Conservation (phyloP, 306 rosid species). For the Albizia julibrissin region DNA sequence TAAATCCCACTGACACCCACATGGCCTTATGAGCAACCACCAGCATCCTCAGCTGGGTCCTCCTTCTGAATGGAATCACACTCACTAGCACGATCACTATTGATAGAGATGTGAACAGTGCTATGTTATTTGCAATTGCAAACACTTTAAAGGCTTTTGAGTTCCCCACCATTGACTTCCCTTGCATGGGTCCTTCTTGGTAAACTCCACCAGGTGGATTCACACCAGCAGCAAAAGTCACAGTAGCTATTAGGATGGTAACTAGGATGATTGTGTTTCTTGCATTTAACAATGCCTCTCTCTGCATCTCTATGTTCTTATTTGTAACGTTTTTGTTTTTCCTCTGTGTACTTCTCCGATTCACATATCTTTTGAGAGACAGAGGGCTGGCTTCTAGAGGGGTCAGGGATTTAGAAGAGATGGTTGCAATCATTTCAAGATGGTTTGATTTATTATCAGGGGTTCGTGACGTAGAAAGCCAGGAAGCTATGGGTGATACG, state of each 20-base stretch:
- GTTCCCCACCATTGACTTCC: constrained; percentile 44
- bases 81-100: constrained; percentile 73
- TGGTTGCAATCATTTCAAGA: too few species aligned
- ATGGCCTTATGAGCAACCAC: constrained; percentile 57
- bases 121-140: constrained; percentile 53
- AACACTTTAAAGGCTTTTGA: constrained; percentile 65
- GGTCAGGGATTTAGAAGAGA: constrained; percentile 35
- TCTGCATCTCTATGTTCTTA: constrained; percentile 45
- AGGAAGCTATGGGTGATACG: constrained; percentile 17
- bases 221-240: constrained; percentile 65
- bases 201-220: constrained; percentile 64
- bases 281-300: constrained; percentile 68
- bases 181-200: constrained; percentile 50
- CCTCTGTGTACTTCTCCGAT: constrained; percentile 26
- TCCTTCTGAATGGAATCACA: constrained; percentile 66
- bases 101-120: constrained; percentile 62
- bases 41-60: constrained; percentile 44
- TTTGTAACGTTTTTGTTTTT: neutral
- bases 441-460: neutral
- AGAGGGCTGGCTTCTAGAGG: neutral
- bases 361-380: neutral
- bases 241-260: constrained; percentile 68
- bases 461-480: neutral
- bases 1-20: constrained; percentile 76
- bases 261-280: constrained; percentile 68